Evolutionary conservation across 495 filamentous ascomycete genomes (phyloP), one percentile per base, ranked within the genome.

Genomic region (Aspergillus carlsbadensis): DNA sequence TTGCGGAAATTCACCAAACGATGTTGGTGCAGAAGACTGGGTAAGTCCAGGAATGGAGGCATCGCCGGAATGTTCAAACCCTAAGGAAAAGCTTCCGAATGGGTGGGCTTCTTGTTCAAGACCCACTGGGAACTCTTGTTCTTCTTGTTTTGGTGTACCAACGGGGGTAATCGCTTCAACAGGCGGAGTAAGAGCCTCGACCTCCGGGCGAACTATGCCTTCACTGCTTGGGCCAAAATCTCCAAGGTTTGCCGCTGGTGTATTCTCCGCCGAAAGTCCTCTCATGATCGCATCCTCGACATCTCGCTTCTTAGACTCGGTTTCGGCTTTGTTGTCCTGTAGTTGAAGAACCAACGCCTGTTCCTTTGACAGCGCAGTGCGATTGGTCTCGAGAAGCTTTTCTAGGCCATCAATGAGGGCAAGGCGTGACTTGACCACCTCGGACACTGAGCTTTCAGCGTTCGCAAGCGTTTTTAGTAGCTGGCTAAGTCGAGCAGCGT

Each of bases 201-300:
- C 78, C 63, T 90, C 82, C 2, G 92, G 92, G 15, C 88, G 84
- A 52, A 82, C 74, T 2, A 80, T 72, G 49, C 87, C 83, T 10
- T 77, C 70, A 13, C 69, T 67, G 11, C 65, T 63, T 6, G 63
- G 71, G n/a, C 66, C 73, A 6, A 74, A 63, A n/a, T 74, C 69
- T 39, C 68, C 63, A n/a, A 73, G 65, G 54, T 74, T 71, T 34
- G 70, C 69, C 3, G 66, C 69, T 10, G 77, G 61, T 5, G 66
- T 56, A 3, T 74, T 70, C 35, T 78, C 76, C 26, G 67, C 73
- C 21, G 86, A 84, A 18, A 95, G 80, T 6, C 89, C 89, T 40
- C 86, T 80, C 79, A 97, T 87, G 54, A 98, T 97, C 26, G 82
- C 85, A 57, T 91, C 82, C 71, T 99, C 94, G 8, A 99, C 91